Percentiles rank a stretch among this genome's conserved stretches.
Conservation (phyloP, 2,329 filamentous ascomycete genomes). For the Colletotrichum magnum region DNA sequence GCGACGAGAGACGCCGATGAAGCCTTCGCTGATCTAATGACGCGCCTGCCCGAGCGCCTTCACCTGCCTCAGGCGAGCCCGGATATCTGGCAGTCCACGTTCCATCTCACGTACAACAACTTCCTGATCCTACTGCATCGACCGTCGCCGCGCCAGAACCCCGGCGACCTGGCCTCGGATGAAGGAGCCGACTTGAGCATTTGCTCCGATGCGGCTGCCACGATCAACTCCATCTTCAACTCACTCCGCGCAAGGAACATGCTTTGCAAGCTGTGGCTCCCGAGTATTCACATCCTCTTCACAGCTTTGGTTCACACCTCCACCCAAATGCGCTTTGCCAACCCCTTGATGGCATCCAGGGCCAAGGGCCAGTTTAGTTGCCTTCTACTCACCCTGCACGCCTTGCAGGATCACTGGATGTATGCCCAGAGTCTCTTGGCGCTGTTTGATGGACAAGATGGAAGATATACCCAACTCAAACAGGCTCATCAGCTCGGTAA, state of each 20-base stretch:
- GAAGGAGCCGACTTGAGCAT: conserved; percentile 47
- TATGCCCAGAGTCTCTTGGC: conserved; percentile 50
- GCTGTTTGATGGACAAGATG: conserved; percentile 46
- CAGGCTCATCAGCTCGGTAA: not conserved
- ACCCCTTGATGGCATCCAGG: conserved; percentile 50
- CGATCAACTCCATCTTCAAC: conserved; percentile 49
- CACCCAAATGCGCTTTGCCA: conserved; percentile 46
- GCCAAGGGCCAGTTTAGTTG: conserved; percentile 48
- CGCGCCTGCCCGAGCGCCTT: conserved; percentile 47
- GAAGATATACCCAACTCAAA: not conserved
- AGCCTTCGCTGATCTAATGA: conserved; percentile 49
- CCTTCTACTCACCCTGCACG: conserved; percentile 47
- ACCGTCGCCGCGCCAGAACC: conserved; percentile 42
- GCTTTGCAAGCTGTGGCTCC: conserved; percentile 48
- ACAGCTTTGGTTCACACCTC: conserved; percentile 49
- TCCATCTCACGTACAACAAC: conserved; percentile 53
- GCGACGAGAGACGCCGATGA: conserved; percentile 49
- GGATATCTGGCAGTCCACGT: conserved; percentile 48
- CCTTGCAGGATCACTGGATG: conserved; percentile 49
- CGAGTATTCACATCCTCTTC: conserved; percentile 48
- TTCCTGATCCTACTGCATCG: conserved; percentile 53
- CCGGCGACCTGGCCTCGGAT: conserved; percentile 31
- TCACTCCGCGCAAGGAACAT: conserved; percentile 44
- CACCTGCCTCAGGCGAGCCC: conserved; percentile 43
- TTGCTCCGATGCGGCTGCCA: conserved; percentile 48